Conservation (phyloP, 2,329 filamentous ascomycete genomes). For the Neocucurbitaria cava region DNA sequence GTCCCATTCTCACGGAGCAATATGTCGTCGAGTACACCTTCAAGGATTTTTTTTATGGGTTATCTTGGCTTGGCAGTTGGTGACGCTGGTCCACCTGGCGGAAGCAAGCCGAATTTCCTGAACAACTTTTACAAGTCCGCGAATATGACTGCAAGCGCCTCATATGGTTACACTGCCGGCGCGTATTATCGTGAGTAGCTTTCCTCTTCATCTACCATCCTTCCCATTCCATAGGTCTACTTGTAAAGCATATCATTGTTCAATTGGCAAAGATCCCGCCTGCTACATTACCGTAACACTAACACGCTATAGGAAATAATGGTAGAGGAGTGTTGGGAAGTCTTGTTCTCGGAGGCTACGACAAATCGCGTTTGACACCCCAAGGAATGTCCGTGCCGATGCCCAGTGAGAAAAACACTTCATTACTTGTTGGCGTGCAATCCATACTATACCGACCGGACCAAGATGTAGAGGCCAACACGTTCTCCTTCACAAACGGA, state of each 20-base stretch:
- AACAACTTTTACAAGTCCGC: constrained; percentile 14
- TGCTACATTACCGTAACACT: constrained; percentile 3
- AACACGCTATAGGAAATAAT: constrained; percentile 33
- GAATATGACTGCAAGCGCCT: constrained; percentile 29
- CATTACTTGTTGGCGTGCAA: constrained; percentile 35
- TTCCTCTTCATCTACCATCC: neutral
- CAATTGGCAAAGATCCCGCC: neutral
- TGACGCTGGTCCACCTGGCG: constrained; percentile 11
- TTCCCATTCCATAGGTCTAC: neutral
- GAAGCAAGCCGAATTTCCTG: constrained; percentile 28
- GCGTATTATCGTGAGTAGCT: constrained; percentile 43
- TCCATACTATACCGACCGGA: constrained; percentile 32
- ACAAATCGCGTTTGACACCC: constrained; percentile 41
- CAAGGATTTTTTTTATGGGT: constrained; percentile 40
- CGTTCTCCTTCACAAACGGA: constrained; percentile 16
- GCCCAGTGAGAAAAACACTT: constrained; percentile 25
- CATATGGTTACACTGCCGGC: constrained; percentile 46
- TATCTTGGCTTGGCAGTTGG: constrained; percentile 35
- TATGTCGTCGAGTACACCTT: constrained; percentile 25
- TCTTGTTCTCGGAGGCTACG: constrained; percentile 52
- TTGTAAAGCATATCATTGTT: neutral
- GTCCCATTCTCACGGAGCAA: constrained; percentile 17
- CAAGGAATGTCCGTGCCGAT: constrained; percentile 26
- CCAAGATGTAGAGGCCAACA: constrained; percentile 12
- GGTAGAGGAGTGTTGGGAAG: constrained; percentile 35